A percentile compares a stretch with the other conserved stretches of the same genome.
phyloP scores from a whole-genome alignment of 495 filamentous ascomycete species.

The Penicillium antarcticum region DNA sequence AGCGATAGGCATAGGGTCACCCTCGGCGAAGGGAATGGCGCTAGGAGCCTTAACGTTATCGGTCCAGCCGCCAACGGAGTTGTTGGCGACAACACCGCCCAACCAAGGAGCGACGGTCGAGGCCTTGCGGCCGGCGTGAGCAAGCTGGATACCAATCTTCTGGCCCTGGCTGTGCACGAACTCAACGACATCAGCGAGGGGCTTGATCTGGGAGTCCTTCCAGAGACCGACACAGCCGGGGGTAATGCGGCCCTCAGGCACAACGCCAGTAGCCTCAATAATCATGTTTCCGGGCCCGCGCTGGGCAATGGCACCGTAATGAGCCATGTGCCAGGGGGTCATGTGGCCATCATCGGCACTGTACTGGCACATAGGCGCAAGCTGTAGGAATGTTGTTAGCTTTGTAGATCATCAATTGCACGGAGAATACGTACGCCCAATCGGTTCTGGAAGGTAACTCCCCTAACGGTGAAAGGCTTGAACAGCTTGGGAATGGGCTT shows the following conservation, averaged over 20 bases:
- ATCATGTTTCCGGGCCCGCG: constrained; percentile 68
- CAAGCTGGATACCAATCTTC: constrained; percentile 72
- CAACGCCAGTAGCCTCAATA: constrained; percentile 70
- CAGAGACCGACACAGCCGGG: constrained; percentile 70
- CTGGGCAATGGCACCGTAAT: constrained; percentile 55
- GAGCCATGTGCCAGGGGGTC: constrained; percentile 61
- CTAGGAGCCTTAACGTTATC: constrained; percentile 54
- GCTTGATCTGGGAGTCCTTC: constrained; percentile 68
- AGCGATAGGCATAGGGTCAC: constrained; percentile 48
- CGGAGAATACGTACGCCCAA: constrained; percentile 43
- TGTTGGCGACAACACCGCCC: constrained; percentile 45
- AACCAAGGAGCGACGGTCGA: constrained; percentile 66
- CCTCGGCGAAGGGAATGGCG: constrained; percentile 51
- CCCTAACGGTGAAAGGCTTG: constrained; percentile 57
- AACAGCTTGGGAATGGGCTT: constrained; percentile 66
- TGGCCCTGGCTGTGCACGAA: constrained; percentile 71
- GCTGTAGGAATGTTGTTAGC: constrained; percentile 20
- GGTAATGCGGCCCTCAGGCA: constrained; percentile 72
- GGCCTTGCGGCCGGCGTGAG: constrained; percentile 74
- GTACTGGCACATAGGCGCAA: constrained; percentile 68
- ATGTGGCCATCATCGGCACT: constrained; percentile 60
- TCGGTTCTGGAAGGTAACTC: constrained; percentile 58
- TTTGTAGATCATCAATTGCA: neutral
- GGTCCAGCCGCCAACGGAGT: constrained; percentile 61
- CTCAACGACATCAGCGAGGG: constrained; percentile 58